phyloP scores from a whole-genome alignment of 257 asterid species.

The Petrea volubilis region DNA sequence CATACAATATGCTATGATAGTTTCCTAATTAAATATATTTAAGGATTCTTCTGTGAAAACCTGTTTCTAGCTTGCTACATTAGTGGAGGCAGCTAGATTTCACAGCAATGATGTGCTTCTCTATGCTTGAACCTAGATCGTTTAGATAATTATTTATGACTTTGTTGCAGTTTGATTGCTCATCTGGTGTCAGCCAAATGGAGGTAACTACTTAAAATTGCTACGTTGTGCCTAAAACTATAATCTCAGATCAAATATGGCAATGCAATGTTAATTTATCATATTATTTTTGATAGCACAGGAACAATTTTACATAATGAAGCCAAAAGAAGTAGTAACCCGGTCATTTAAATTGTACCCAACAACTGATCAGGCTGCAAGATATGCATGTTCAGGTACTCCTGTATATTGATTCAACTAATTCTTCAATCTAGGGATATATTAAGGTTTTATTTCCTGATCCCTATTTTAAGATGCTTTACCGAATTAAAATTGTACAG shows the following conservation, averaged over 20 bases:
- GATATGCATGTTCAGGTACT: constrained; percentile 80
- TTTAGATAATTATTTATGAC: not conserved
- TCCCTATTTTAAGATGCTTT: not conserved
- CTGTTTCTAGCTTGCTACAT: not conserved
- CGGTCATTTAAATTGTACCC: constrained; percentile 90
- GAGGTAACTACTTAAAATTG: constrained; percentile 56
- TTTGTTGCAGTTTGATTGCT: constrained; percentile 89
- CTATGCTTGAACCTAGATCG: not conserved
- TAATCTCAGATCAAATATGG: not conserved
- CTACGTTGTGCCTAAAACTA: constrained; percentile 4
- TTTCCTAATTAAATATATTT: not conserved
- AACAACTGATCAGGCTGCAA: constrained; percentile 90
- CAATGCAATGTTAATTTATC: not conserved
- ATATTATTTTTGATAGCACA: constrained; percentile 30
- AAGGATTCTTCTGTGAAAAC: not conserved
- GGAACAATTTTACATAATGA: constrained; percentile 96
- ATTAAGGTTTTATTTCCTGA: not conserved
- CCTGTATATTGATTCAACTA: not conserved
- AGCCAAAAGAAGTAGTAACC: constrained; percentile 70
- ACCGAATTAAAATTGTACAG: not conserved
- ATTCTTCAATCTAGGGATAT: not conserved
- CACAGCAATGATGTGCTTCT: not conserved
- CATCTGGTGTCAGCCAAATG: constrained; percentile 86
- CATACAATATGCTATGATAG: not conserved
- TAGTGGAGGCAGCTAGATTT: not conserved